phyloP scores from a whole-genome alignment of 75 land plant species.

The Sequoiadendron giganteum region DNA sequence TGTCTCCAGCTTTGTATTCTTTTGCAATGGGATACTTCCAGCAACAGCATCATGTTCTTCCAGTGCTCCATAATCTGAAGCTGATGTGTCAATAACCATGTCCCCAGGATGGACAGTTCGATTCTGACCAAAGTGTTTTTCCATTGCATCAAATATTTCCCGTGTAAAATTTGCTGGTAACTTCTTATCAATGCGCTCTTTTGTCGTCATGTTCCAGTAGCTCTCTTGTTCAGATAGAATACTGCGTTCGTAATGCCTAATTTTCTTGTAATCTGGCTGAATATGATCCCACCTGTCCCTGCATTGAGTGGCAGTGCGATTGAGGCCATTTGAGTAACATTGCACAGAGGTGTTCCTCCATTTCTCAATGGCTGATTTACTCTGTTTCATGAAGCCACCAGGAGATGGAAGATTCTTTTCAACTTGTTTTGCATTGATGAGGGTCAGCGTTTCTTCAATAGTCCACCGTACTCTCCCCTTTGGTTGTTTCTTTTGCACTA shows the following conservation, averaged over 20 bases:
- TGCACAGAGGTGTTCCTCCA: constrained; percentile 13
- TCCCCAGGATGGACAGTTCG: not conserved
- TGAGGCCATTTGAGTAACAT: constrained; percentile 13
- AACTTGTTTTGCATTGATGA: constrained; percentile 11
- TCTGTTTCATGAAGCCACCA: constrained; percentile 10
- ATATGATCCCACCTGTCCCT: constrained; percentile 24
- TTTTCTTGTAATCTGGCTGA: constrained; percentile 21
- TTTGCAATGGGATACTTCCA: not conserved
- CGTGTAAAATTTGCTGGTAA: constrained; percentile 13
- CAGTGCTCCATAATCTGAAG: constrained; percentile 4
- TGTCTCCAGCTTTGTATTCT: not conserved
- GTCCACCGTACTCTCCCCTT: constrained; percentile 18
- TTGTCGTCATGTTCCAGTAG: constrained; percentile 15
- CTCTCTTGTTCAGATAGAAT: not conserved
- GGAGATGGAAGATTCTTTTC: constrained; percentile 13
- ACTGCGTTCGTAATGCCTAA: constrained; percentile 11
- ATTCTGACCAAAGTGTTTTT: constrained; percentile 13
- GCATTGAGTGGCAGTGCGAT: constrained; percentile 24
- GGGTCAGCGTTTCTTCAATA: constrained; percentile 7
- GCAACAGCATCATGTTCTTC: not conserved
- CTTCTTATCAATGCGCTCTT: constrained; percentile 9
- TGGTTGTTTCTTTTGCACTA: not conserved
- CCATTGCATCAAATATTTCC: constrained; percentile 21
- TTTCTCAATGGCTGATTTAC: constrained; percentile 17
- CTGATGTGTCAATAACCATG: constrained; percentile 13